Evolutionary conservation across 2,329 filamentous ascomycete species (phyloP), one percentile per base, ranked within the genome.

Genomic region (Teratosphaeriaceae sp.): DNA sequence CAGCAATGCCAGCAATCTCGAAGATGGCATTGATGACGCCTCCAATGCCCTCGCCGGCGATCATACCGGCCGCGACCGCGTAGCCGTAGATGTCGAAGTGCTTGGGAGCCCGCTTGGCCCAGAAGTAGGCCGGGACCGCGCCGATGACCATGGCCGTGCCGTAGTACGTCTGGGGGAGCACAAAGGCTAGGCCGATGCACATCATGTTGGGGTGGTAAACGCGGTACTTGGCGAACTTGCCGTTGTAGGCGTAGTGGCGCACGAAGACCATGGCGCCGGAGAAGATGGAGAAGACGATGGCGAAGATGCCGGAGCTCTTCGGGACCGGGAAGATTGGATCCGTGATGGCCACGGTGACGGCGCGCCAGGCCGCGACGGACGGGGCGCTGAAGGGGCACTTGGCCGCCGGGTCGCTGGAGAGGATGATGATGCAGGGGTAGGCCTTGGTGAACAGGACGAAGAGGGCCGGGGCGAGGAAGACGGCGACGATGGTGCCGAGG

Each of bases 371-470:
- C 0, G 74, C 65, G 12, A 84, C 80, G 2, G 78, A 81, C 3
- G 81, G 81, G 1, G 76, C 77, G 7, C 61, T 56, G 65, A 85
- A 85, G 23, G 75, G 64, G 58, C 81, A 85, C 3, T 50, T 65
- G 1, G 63, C 64, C 1, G 65, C 57, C 12, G 62, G 50, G 44
- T 74, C 66, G 1, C 64, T 65, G 2, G 65, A 57, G 15, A 64
- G 49, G 45, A 73, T 66, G 57, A 78, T 72, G 51, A 85, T 80
- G 58, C 82, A 85, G 1, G 80, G 81, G 60, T 85, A 85, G 0
- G 82, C 82, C 4, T 74, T 72, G 48, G 78, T 73, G 67, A 84
- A 84, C 34, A 84, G 73, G 24, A 83, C 74, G 56, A 84, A 85
- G 52, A 85, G 73, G 8, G 76, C 79, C 1, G 80, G 80, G 0